phyloP scores from a whole-genome alignment of 495 filamentous ascomycete species.

The Oidiodendron maius region DNA sequence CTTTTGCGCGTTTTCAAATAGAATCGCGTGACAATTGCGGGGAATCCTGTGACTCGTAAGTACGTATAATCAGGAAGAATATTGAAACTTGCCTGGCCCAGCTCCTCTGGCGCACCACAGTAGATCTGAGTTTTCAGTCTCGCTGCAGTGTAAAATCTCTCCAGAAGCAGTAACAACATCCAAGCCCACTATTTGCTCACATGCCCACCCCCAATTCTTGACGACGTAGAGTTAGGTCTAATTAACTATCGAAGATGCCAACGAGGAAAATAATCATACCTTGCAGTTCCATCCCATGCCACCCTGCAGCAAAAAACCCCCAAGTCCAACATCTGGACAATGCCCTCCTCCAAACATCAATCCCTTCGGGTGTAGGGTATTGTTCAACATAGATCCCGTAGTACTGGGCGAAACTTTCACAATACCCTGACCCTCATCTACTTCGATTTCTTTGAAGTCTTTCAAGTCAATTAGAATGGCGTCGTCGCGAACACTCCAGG shows the following conservation, averaged over 20 bases:
- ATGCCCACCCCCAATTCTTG: slow-evolving; percentile 51
- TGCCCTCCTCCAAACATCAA: slow-evolving; percentile 47
- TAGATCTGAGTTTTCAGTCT: slow-evolving; percentile 37
- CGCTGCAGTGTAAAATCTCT: slow-evolving; percentile 30
- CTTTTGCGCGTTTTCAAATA: slow-evolving; percentile 30
- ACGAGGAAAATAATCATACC: slow-evolving; percentile 9
- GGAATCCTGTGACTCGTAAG: slow-evolving; percentile 28
- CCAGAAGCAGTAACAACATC: slow-evolving; percentile 44
- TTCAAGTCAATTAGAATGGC: slow-evolving; percentile 44
- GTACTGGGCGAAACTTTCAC: slow-evolving; percentile 37
- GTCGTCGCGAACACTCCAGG: slow-evolving; percentile 44
- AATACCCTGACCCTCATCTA: slow-evolving; percentile 28
- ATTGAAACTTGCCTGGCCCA: slow-evolving; percentile 31
- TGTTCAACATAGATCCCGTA: slow-evolving; percentile 39
- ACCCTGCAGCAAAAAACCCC: slow-evolving; percentile 48
- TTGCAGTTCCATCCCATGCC: slow-evolving; percentile 53
- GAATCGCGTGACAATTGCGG: slow-evolving; percentile 42
- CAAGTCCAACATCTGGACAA: slow-evolving; percentile 51
- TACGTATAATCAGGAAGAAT: neutral
- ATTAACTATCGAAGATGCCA: neutral
- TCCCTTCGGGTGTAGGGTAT: slow-evolving; percentile 26
- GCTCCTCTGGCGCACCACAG: slow-evolving; percentile 47
- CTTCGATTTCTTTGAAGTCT: slow-evolving; percentile 22
- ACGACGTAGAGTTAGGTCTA: too few relatives aligned
- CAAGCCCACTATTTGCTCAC: slow-evolving; percentile 38